phyloP scores from a whole-genome alignment of 2,329 filamentous ascomycete species.

The Didymella lethalis region DNA sequence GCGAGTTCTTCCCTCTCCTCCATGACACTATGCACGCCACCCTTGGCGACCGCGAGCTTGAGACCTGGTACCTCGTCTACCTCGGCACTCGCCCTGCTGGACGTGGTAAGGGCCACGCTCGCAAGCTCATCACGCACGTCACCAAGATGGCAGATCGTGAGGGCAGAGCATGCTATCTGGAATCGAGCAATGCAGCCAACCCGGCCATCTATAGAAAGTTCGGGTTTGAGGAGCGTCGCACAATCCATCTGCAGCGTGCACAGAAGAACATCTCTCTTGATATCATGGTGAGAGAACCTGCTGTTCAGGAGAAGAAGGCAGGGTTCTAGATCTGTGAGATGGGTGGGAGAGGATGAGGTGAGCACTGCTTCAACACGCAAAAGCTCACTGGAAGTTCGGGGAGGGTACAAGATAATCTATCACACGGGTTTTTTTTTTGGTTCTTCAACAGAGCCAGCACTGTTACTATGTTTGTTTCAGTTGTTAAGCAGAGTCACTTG shows the following conservation, averaged over 20 bases:
- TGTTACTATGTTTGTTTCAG: not conserved
- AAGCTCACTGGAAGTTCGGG: conserved; percentile 4
- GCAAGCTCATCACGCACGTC: conserved; percentile 74
- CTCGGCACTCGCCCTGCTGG: conserved; percentile 76
- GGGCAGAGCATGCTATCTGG: conserved; percentile 75
- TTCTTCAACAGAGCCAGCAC: conserved; percentile 35
- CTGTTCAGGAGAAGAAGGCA: conserved; percentile 30
- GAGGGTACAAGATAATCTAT: not conserved
- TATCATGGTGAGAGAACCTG: conserved; percentile 82
- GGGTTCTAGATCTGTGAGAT: conserved; percentile 15
- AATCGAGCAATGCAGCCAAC: conserved; percentile 75
- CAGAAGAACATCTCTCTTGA: conserved; percentile 69
- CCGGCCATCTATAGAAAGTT: conserved; percentile 76
- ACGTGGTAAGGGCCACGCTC: conserved; percentile 75
- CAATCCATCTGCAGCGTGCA: conserved; percentile 69
- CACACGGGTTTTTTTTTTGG: not conserved
- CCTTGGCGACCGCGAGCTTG: conserved; percentile 70
- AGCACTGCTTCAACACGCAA: conserved; percentile 39
- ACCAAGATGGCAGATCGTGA: conserved; percentile 71
- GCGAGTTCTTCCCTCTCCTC: conserved; percentile 77
- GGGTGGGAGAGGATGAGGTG: conserved; percentile 1
- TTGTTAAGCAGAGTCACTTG: not conserved
- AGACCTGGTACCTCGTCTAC: conserved; percentile 85
- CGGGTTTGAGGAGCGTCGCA: conserved; percentile 72
- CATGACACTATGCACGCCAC: conserved; percentile 74